Evolutionary conservation across 176 grass and related monocot genomes (phyloP).

Genomic region (Triticum urartu): DNA sequence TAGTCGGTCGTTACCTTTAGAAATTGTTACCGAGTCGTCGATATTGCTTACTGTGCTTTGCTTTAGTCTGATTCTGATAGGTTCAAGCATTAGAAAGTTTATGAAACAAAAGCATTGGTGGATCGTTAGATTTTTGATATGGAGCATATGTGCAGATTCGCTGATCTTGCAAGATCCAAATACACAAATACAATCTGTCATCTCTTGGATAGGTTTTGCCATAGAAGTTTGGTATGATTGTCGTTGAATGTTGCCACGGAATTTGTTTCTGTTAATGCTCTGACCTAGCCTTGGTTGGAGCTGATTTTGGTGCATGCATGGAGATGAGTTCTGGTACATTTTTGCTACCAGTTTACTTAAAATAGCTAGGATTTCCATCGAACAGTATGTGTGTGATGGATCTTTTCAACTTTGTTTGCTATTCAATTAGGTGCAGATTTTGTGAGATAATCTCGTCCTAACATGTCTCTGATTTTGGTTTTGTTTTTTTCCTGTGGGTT

Average conservation of each 20-base stretch:
- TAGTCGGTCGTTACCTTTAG: neutral
- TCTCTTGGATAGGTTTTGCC: neutral
- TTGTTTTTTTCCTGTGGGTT: no score
- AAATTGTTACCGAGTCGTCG: neutral
- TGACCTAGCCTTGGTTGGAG: neutral
- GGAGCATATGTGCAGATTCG: neutral
- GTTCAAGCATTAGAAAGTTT: neutral
- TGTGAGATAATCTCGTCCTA: no score
- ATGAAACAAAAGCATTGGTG: neutral
- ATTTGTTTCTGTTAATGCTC: neutral
- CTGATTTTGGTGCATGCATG: neutral
- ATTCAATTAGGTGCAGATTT: neutral
- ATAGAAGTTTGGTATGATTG: neutral
- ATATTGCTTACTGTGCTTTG: neutral
- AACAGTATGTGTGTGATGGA: neutral
- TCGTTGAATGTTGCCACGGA: neutral
- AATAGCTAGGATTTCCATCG: constrained; percentile 6
- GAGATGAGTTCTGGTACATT: no score
- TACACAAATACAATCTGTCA: neutral
- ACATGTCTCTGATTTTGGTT: no score
- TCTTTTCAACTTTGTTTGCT: constrained; percentile 3
- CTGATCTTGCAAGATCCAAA: constrained; percentile 2
- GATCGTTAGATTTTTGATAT: neutral
- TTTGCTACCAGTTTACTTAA: neutral
- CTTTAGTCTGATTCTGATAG: neutral